Conservation (phyloP, 257 asterid species). For the Penstemon eatonii region DNA sequence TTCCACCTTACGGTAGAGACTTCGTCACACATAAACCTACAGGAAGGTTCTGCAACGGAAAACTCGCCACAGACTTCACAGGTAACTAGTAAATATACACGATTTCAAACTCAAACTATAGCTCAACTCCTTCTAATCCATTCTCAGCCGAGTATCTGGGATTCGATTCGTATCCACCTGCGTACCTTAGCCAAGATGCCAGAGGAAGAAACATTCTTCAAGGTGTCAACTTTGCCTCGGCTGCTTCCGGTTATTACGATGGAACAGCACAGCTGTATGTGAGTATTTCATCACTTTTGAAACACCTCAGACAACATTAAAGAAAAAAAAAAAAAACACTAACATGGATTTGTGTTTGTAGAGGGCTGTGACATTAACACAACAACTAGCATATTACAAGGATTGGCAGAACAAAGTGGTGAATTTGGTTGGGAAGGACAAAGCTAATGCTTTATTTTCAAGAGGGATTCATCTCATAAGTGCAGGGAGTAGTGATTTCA, state of each 20-base stretch:
- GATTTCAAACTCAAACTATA: too few species aligned
- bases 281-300: slow-evolving; percentile 9
- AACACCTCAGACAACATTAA: not conserved
- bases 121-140: too few species aligned
- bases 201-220: slow-evolving; percentile 48
- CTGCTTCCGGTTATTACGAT: slow-evolving; percentile 88
- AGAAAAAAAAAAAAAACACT: not conserved
- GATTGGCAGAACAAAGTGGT: slow-evolving; percentile 71
- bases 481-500: slow-evolving; percentile 87
- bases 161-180: slow-evolving; percentile 73
- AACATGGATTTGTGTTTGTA: slow-evolving; percentile 34
- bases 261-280: slow-evolving; percentile 65
- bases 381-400: slow-evolving; percentile 55
- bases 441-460: slow-evolving; percentile 56
- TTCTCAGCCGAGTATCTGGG: slow-evolving; percentile 77
- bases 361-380: slow-evolving; percentile 62
- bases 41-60: too few species aligned
- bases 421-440: slow-evolving; percentile 53
- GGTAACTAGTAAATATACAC: too few species aligned
- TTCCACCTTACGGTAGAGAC: too few species aligned
- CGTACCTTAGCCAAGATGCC: slow-evolving; percentile 71
- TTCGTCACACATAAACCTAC: too few species aligned
- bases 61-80: too few species aligned
- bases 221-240: slow-evolving; percentile 86
- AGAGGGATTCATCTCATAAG: slow-evolving; percentile 70